These are phyloP conservation scores for Avena atlantica DNA, from an alignment of 176 grass and related monocot genomes.

Conservation along the genomic window DNA sequence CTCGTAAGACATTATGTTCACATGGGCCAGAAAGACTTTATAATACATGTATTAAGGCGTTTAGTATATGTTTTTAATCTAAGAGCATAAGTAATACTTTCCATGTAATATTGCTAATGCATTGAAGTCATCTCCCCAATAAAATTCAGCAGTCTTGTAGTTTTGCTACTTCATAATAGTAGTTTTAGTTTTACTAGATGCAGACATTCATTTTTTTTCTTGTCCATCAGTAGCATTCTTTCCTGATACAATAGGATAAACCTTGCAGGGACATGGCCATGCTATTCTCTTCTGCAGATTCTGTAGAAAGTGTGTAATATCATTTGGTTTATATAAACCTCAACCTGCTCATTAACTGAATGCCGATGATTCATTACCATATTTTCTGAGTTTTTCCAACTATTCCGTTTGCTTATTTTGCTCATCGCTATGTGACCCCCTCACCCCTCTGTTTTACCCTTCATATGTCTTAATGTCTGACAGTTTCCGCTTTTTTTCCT, in stretches of 20 bases:
- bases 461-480: slow-evolving; percentile 30
- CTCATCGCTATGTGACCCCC: neutral
- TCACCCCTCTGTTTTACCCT: too few relatives aligned
- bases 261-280: neutral
- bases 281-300: neutral
- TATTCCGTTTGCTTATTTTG: slow-evolving; percentile 7
- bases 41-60: neutral
- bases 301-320: neutral
- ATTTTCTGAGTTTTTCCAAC: neutral
- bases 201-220: neutral
- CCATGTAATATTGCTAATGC: neutral
- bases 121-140: neutral
- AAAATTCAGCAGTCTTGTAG: neutral
- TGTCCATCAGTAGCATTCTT: neutral
- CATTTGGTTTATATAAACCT: neutral
- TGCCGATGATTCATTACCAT: neutral
- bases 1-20: neutral
- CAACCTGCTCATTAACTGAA: slow-evolving; percentile 19
- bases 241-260: neutral
- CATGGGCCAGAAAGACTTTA: neutral
- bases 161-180: neutral
- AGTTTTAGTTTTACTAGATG: neutral
- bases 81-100: neutral
- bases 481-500: neutral
- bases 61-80: neutral